Evolutionary conservation across 1,139 yeast genomes (phyloP).

Genomic region (Debaryomyces subglobosus): DNA sequence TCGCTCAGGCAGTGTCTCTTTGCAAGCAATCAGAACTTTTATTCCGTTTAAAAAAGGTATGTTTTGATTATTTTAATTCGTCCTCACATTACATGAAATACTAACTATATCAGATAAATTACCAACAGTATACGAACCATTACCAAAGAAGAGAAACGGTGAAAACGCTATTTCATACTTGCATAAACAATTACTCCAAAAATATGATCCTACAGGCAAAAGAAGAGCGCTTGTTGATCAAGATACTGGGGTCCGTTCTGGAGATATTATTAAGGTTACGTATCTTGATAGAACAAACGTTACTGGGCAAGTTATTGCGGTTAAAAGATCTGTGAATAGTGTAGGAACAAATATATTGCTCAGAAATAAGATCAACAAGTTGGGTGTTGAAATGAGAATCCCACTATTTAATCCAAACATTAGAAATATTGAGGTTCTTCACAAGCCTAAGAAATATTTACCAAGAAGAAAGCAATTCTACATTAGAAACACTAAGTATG

Average conservation of each 20-base stretch:
- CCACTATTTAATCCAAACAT: constrained; percentile 80
- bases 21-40: constrained; percentile 24
- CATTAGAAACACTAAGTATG: constrained; percentile 80
- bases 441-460: constrained; percentile 72
- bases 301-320: constrained; percentile 75
- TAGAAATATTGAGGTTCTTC: constrained; percentile 70
- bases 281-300: constrained; percentile 71
- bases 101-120: constrained; percentile 20
- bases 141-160: constrained; percentile 56
- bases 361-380: constrained; percentile 75
- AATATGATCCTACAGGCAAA: constrained; percentile 73
- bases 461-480: constrained; percentile 82
- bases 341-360: constrained; percentile 72
- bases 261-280: constrained; percentile 79
- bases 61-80: constrained; percentile 11
- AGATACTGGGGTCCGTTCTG: constrained; percentile 64
- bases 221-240: constrained; percentile 65
- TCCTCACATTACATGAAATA: constrained; percentile 4
- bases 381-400: constrained; percentile 80
- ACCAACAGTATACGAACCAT: constrained; percentile 54
- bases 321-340: constrained; percentile 62
- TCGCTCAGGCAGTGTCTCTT: constrained; percentile 12
- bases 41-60: constrained; percentile 25
- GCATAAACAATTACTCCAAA: constrained; percentile 51
- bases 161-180: constrained; percentile 49